Base-by-base conservation (phyloP, 2,329 filamentous ascomycete genomes). In the Celoporthe dispersa region DNA sequence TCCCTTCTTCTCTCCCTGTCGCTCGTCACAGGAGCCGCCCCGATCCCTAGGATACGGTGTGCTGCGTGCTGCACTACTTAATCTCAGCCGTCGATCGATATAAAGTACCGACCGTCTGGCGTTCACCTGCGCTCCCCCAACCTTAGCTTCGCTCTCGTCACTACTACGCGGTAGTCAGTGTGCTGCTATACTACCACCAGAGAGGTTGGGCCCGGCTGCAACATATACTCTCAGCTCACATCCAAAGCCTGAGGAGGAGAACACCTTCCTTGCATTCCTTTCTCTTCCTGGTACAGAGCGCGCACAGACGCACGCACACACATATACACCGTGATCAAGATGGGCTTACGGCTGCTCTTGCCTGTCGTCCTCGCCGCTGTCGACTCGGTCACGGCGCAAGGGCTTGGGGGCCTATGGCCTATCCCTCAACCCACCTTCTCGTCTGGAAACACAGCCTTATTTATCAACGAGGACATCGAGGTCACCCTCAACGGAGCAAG, bases 401-500 rank as follows among this genome's bases (percentile, higher is more conserved):
- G 70, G 7, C 57, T 71, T 2, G 70, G 70, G 44, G 70, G 70
- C 33, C 77, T 90, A 71, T 90, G 88, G 88, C 88, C 88, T 16
- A 80, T 83, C 31, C 88, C 88, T 2, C 80, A 81, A 67, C 70
- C 70, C 22, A 81, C 80, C 53, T 81, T 86, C 67, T 84, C 81
- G 60, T 86, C 83, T 22, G 88, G 88, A 69, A 83, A 83, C 73
- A 81, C 81, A 12, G 81, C 83, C 41, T 78, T 90, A 72, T 88
- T 85, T 79, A 86, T 90, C 75, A 80, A 83, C 71, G 79, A 84
- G 71, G 80, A 81, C 73, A 77, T 90, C 70, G 75, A 81, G 19
- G 81, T 90, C 70, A 88, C 85, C 53, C 90, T 90, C 77, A 90
- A 90, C 80, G 86, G 86, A 74, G 80, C 80, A 77, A 77, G 76